Conservation (phyloP, 2,329 filamentous ascomycete species). For the Pseudocercospora eumusae region DNA sequence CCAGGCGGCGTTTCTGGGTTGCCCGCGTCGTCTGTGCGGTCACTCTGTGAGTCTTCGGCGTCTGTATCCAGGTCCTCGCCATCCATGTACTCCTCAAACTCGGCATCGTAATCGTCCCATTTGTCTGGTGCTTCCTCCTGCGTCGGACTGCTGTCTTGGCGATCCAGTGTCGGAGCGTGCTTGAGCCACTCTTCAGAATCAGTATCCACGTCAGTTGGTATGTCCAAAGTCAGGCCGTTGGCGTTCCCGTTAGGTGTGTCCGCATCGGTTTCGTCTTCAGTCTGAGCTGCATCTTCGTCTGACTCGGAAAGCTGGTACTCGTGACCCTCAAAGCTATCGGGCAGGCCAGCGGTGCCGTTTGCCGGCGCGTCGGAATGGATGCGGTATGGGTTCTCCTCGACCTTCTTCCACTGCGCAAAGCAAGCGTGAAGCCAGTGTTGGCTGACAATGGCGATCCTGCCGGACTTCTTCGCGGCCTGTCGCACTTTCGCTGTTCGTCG, state of each 20-base stretch:
- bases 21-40: slow-evolving; percentile 23
- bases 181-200: slow-evolving; percentile 48
- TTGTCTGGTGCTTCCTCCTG: slow-evolving; percentile 41
- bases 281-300: slow-evolving; percentile 48
- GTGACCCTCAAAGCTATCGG: slow-evolving; percentile 35
- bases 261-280: slow-evolving; percentile 34
- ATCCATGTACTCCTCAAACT: slow-evolving; percentile 72
- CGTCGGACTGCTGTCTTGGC: slow-evolving; percentile 36
- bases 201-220: slow-evolving; percentile 38
- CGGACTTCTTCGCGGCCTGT: slow-evolving; percentile 74
- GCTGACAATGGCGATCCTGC: slow-evolving; percentile 81
- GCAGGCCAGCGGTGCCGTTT: slow-evolving; percentile 34
- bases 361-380: slow-evolving; percentile 74
- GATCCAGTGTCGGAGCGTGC: slow-evolving; percentile 49
- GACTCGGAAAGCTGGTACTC: slow-evolving; percentile 48
- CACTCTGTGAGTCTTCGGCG: slow-evolving; percentile 28
- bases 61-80: slow-evolving; percentile 40
- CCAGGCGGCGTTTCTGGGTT: slow-evolving; percentile 32
- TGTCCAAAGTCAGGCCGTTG: slow-evolving; percentile 21
- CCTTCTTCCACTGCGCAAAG: slow-evolving; percentile 76
- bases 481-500: slow-evolving; percentile 87
- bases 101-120: slow-evolving; percentile 60
- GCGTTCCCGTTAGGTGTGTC: slow-evolving; percentile 26
- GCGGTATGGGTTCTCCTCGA: slow-evolving; percentile 78
- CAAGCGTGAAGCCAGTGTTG: slow-evolving; percentile 87